Conservation (phyloP, 192 early-diverging fungal species). For the Gigaspora rosea region DNA sequence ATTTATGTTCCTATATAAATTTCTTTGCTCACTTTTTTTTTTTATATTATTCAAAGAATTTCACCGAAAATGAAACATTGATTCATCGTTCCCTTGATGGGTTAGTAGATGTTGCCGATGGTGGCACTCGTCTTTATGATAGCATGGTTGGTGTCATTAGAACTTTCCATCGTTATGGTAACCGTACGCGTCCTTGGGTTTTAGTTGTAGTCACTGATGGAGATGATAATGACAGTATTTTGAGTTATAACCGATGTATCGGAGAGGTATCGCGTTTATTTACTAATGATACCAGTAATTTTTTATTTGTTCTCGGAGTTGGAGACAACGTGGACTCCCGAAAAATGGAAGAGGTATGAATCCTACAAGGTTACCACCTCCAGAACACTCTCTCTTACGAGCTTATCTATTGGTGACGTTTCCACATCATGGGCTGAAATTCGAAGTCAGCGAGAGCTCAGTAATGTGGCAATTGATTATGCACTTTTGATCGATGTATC, state of each 20-base stretch:
- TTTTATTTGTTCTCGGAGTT: conserved; percentile 18
- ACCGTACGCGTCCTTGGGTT: conserved; percentile 15
- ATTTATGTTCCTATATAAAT: not conserved
- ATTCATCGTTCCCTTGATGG: conserved; percentile 21
- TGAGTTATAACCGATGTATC: not conserved
- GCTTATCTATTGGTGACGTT: not conserved
- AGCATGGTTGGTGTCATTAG: conserved; percentile 3
- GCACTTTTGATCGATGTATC: conserved; percentile 13
- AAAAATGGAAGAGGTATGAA: not conserved
- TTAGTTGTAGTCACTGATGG: conserved; percentile 23
- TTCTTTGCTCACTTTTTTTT: not conserved
- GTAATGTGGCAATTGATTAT: conserved; percentile 23
- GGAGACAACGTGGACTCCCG: not conserved
- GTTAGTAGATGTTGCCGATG: not conserved
- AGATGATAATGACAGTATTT: not conserved
- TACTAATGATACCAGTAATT: conserved; percentile 13
- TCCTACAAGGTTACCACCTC: conserved; percentile 9
- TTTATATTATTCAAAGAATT: not conserved
- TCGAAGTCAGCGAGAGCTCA: conserved; percentile 4
- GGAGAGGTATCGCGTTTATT: not conserved
- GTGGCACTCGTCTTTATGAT: conserved; percentile 20
- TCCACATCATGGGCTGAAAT: conserved; percentile 22
- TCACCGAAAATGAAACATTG: not conserved
- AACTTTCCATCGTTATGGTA: conserved; percentile 13
- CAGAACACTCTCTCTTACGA: not conserved